Evolutionary conservation across 192 early-diverging fungal genomes (phyloP).

Genomic region (Coemansia sp.): DNA sequence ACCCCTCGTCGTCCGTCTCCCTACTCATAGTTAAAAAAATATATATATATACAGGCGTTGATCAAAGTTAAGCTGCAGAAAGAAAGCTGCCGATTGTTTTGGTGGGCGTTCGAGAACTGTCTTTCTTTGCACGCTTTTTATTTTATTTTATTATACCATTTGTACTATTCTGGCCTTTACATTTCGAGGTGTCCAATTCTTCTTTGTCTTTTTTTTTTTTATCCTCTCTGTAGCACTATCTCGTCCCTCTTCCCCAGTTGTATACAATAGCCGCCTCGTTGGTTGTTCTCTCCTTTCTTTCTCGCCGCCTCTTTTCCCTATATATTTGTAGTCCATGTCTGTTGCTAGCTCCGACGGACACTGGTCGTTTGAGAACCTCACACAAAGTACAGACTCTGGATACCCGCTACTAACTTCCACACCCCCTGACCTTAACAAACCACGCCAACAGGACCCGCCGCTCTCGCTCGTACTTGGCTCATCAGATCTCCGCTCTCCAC

Average conservation of each 20-base stretch:
- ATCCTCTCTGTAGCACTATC: not conserved
- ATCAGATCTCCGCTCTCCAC: conserved; percentile 9
- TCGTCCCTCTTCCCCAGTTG: not conserved
- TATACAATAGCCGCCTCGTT: not conserved
- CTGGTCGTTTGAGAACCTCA: conserved; percentile 56
- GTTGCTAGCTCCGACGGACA: conserved; percentile 66
- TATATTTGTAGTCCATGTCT: conserved; percentile 32
- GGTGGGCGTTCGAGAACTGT: not conserved
- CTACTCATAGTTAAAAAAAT: not conserved
- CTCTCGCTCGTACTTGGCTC: conserved; percentile 44
- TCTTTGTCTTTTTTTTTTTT: not conserved
- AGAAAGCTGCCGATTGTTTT: not conserved
- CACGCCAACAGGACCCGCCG: conserved; percentile 29
- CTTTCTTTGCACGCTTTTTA: conserved; percentile 6
- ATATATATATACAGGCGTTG: not conserved
- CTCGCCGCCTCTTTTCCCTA: conserved; percentile 8
- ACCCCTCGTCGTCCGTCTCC: not conserved
- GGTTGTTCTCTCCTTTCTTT: conserved; percentile 10
- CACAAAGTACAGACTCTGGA: conserved; percentile 50
- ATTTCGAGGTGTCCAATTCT: not conserved
- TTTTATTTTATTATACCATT: not conserved
- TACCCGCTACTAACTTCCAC: conserved; percentile 18
- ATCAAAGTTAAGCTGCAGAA: not conserved
- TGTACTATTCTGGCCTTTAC: not conserved
- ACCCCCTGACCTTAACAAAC: conserved; percentile 16